Evolutionary conservation across 805 yeast genomes (phyloP).

Genomic region (Pichia scutulata): DNA sequence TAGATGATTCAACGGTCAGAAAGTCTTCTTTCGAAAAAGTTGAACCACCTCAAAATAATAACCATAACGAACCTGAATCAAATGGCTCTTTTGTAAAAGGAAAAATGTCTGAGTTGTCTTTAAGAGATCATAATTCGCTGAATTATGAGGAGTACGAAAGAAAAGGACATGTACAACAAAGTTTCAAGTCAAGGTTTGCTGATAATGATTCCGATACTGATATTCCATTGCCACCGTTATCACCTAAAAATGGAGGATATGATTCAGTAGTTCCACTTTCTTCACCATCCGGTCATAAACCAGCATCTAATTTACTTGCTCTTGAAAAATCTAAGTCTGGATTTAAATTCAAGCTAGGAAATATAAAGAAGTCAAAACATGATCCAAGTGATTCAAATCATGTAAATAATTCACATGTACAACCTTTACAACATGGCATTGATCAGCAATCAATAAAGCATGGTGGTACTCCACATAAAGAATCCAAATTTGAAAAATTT

Average conservation of each 20-base stretch:
- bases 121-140: conserved; percentile 16
- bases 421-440: background rate
- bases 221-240: conserved; percentile 13
- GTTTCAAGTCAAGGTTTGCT: conserved; percentile 47
- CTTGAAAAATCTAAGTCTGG: conserved; percentile 2
- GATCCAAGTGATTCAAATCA: background rate
- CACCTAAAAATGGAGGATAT: background rate
- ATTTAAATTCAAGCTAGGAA: conserved; percentile 1
- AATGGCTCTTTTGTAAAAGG: background rate
- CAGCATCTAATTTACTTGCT: background rate
- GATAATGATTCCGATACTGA: conserved; percentile 60
- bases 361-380: conserved; percentile 2
- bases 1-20: conserved; percentile 15
- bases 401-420: background rate
- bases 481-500: conserved; percentile 13
- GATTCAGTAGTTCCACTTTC: background rate
- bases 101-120: conserved; percentile 10
- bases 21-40: conserved; percentile 53
- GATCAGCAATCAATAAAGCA: background rate
- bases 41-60: conserved; percentile 2
- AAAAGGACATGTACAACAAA: conserved; percentile 24
- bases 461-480: background rate
- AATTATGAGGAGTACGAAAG: conserved; percentile 5
- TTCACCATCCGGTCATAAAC: background rate
- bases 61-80: conserved; percentile 20